A percentile compares a stretch with the other conserved stretches of the same genome.
These are phyloP conservation scores for Trypethelium eluteriae DNA, from an alignment of 495 filamentous ascomycete genomes.

Conservation along the genomic window DNA sequence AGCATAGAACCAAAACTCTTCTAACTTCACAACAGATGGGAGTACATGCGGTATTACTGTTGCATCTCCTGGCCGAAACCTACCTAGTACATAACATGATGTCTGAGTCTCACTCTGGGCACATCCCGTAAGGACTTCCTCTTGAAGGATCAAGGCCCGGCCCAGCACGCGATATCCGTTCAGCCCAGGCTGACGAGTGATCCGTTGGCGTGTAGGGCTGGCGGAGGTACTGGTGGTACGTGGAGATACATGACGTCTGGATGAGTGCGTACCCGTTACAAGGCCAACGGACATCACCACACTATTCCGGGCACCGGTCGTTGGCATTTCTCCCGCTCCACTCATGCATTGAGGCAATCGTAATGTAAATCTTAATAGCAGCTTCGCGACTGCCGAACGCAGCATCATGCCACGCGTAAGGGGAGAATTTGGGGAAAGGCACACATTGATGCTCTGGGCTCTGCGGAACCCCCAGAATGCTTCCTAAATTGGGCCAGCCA, in stretches of 20 bases:
- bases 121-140: conserved; percentile 6
- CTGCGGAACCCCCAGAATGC: neutral
- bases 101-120: neutral
- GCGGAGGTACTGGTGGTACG: neutral
- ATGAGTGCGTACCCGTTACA: neutral
- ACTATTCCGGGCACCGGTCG: neutral
- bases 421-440: neutral
- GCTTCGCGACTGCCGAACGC: too few species aligned
- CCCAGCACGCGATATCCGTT: conserved; percentile 6
- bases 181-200: neutral
- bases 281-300: neutral
- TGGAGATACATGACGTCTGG: conserved; percentile 5
- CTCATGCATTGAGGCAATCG: neutral
- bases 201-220: neutral
- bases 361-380: too few species aligned
- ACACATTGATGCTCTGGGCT: neutral
- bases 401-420: neutral
- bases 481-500: neutral
- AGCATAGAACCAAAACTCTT: neutral
- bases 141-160: neutral
- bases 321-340: neutral
- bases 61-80: neutral
- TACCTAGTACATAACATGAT: too few species aligned
- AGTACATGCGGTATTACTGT: neutral
- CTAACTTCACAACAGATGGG: too few species aligned